A percentile compares a stretch with the other conserved stretches of the same genome.
Evolutionary conservation across 2,329 filamentous ascomycete species (phyloP).

Genomic region (Didymella keratinophila): DNA sequence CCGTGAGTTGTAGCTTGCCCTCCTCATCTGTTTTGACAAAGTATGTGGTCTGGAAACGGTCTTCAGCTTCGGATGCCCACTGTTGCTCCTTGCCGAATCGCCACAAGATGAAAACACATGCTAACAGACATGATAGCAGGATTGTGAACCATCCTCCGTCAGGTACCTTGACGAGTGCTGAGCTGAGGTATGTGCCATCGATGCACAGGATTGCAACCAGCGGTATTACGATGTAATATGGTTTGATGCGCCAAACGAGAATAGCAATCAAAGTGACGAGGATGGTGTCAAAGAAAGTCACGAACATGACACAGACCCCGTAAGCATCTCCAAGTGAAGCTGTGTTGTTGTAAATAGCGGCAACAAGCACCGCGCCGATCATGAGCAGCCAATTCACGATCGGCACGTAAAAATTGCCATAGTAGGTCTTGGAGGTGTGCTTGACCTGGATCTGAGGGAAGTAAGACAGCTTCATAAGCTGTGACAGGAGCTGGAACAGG

Average conservation of each 20-base stretch:
- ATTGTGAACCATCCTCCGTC: slow-evolving; percentile 82
- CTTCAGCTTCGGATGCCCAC: slow-evolving; percentile 59
- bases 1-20: slow-evolving; percentile 50
- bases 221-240: slow-evolving; percentile 66
- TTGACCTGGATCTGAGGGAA: slow-evolving; percentile 78
- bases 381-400: slow-evolving; percentile 80
- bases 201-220: slow-evolving; percentile 71
- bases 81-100: slow-evolving; percentile 81
- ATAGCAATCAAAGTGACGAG: slow-evolving; percentile 76
- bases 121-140: slow-evolving; percentile 68
- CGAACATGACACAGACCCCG: slow-evolving; percentile 80
- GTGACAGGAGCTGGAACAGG: slow-evolving; percentile 61
- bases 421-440: slow-evolving; percentile 73
- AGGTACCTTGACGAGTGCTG: slow-evolving; percentile 75
- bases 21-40: slow-evolving; percentile 50
- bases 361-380: slow-evolving; percentile 77
- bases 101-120: slow-evolving; percentile 75
- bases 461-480: slow-evolving; percentile 76
- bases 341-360: slow-evolving; percentile 75
- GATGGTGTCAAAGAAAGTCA: slow-evolving; percentile 79
- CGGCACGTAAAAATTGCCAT: slow-evolving; percentile 80
- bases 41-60: slow-evolving; percentile 59
- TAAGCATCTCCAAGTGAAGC: slow-evolving; percentile 73
- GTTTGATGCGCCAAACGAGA: slow-evolving; percentile 72
- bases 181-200: slow-evolving; percentile 74